These are phyloP conservation scores for Neoascochyta sp. DNA, from an alignment of 2,329 filamentous ascomycete genomes.

Conservation along the genomic window DNA sequence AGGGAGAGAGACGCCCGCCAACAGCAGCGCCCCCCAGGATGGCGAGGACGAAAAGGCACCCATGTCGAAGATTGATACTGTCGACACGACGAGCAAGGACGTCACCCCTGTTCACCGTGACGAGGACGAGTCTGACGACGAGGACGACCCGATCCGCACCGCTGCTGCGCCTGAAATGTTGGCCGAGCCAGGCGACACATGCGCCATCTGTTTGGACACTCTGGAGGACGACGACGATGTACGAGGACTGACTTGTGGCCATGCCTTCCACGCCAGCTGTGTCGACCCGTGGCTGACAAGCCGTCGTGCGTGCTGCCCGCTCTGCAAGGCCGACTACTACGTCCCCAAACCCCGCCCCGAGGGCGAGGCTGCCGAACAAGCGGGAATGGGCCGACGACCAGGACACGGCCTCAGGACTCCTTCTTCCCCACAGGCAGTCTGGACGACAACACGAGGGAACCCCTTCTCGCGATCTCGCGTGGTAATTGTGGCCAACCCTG, in stretches of 20 bases:
- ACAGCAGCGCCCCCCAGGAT: constrained; percentile 12
- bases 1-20: constrained; percentile 21
- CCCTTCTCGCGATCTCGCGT: constrained; percentile 35
- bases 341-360: constrained; percentile 81
- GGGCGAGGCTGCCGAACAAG: constrained; percentile 38
- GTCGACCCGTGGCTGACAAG: constrained; percentile 96
- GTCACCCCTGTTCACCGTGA: constrained; percentile 18
- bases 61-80: constrained; percentile 20
- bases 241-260: constrained; percentile 89
- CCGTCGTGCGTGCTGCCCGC: constrained; percentile 87
- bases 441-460: constrained; percentile 28
- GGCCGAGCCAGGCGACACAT: constrained; percentile 81
- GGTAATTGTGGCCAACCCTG: constrained; percentile 18
- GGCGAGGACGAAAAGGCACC: constrained; percentile 14
- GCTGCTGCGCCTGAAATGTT: constrained; percentile 78
- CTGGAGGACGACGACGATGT: constrained; percentile 96
- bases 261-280: constrained; percentile 94
- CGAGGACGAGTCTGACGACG: constrained; percentile 64
- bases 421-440: constrained; percentile 30
- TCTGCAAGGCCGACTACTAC: constrained; percentile 98
- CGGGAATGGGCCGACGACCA: constrained; percentile 27
- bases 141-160: constrained; percentile 75
- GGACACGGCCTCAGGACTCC: constrained; percentile 30
- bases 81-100: constrained; percentile 20
- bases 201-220: constrained; percentile 92